These are phyloP conservation scores for Fragosphaeria purpurea DNA, from an alignment of 2,329 filamentous ascomycete species.

Conservation along the genomic window DNA sequence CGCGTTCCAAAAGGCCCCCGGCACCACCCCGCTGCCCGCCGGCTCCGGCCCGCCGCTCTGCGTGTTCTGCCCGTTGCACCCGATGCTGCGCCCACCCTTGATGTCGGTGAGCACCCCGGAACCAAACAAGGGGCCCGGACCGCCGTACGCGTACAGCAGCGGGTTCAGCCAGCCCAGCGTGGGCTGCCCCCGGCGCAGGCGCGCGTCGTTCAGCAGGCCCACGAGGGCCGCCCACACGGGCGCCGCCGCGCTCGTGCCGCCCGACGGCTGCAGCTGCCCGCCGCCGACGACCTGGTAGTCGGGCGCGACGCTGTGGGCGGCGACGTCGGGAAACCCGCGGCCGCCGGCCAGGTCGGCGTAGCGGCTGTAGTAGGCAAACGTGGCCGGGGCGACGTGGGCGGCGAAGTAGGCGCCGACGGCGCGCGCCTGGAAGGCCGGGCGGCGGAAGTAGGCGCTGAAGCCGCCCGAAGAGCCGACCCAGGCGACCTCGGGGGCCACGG, in stretches of 20 bases:
- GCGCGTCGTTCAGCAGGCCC: slow-evolving; percentile 53
- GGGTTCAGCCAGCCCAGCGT: slow-evolving; percentile 52
- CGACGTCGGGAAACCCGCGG: slow-evolving; percentile 21
- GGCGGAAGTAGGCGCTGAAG: slow-evolving; percentile 37
- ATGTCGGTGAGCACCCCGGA: slow-evolving; percentile 26
- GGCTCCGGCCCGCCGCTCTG: slow-evolving; percentile 31
- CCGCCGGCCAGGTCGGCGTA: slow-evolving; percentile 30
- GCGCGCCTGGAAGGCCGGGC: slow-evolving; percentile 34
- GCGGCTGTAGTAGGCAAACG: slow-evolving; percentile 37
- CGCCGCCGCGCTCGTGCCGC: slow-evolving; percentile 42
- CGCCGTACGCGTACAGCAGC: slow-evolving; percentile 43
- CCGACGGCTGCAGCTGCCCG: slow-evolving; percentile 16
- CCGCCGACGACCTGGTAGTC: slow-evolving; percentile 24
- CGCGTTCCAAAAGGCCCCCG: slow-evolving; percentile 13
- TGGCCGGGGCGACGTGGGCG: slow-evolving; percentile 18
- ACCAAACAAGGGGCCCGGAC: no score
- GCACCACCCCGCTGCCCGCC: slow-evolving; percentile 22
- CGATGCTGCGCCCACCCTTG: slow-evolving; percentile 21
- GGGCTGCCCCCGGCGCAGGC: slow-evolving; percentile 42
- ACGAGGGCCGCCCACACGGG: slow-evolving; percentile 55
- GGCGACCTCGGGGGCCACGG: slow-evolving; percentile 38
- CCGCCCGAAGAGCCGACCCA: slow-evolving; percentile 44
- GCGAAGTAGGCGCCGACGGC: slow-evolving; percentile 35
- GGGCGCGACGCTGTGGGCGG: slow-evolving; percentile 16
- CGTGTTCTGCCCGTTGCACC: slow-evolving; percentile 21